A percentile compares a stretch with the other conserved stretches of the same genome.
These are phyloP conservation scores for Graphiopsis chlorocephala DNA, from an alignment of 2,329 filamentous ascomycete genomes.

Conservation along the genomic window DNA sequence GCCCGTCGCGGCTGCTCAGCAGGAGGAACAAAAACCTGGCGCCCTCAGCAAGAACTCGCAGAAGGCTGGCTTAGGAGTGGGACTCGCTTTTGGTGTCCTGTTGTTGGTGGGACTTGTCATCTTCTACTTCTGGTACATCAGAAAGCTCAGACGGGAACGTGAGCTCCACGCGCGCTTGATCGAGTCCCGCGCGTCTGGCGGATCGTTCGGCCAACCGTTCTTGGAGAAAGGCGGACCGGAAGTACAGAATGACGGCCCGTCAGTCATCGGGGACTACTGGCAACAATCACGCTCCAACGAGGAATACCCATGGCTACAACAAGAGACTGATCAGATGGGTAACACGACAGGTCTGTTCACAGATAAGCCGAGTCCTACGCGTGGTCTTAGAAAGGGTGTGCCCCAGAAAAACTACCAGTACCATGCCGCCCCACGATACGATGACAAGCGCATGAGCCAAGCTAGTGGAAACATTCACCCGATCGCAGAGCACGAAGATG, in stretches of 20 bases:
- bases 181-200: conserved; percentile 35
- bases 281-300: conserved; percentile 17
- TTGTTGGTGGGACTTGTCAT: conserved; percentile 40
- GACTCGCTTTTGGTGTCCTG: conserved; percentile 45
- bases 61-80: conserved; percentile 46
- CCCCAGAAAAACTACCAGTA: conserved; percentile 37
- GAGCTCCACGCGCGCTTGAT: conserved; percentile 54
- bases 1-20: conserved; percentile 14
- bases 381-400: conserved; percentile 44
- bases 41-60: conserved; percentile 44
- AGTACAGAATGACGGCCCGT: conserved; percentile 40
- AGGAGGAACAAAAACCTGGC: conserved; percentile 23
- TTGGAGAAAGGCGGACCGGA: conserved; percentile 35
- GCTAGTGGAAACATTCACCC: conserved; percentile 58
- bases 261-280: conserved; percentile 33
- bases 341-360: conserved; percentile 45
- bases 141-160: conserved; percentile 40
- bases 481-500: conserved; percentile 62
- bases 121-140: conserved; percentile 49
- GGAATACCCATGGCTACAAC: conserved; percentile 15
- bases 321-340: conserved; percentile 30
- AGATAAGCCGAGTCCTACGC: conserved; percentile 48
- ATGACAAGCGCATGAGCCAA: conserved; percentile 49
- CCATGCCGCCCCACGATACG: conserved; percentile 43
- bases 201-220: conserved; percentile 48